Base-by-base conservation (phyloP, 495 filamentous ascomycete species). In the Lophium mytilinum region DNA sequence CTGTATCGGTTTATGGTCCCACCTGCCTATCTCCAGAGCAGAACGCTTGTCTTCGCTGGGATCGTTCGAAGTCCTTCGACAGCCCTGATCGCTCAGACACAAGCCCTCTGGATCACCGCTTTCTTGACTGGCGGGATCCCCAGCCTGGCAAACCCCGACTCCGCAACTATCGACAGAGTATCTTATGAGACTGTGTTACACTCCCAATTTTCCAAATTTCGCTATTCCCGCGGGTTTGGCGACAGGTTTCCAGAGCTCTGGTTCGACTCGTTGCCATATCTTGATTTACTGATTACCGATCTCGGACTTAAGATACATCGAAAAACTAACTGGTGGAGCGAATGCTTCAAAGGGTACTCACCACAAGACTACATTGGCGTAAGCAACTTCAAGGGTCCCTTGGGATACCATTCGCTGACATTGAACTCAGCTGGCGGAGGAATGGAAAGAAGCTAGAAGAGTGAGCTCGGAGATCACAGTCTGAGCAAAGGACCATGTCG, bases 231-330 rank as follows among this genome's bases (percentile, higher is more conserved):
- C 2, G 87, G 86, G 1, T 81, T 79, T 53, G 86, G 85, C 0
- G 69, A 69, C 18, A 76, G 79, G 55, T 81, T 80, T 56, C 84
- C 85, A 0, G 86, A 89, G 62, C 81, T 89, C 55, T 82, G 86
- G 48, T 90, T 89, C 64, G 88, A 93, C 67, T 79, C 76, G 1
- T 59, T 90, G 42, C 84, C 88, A n/a, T 94, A 91, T 64, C 66
- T 90, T 3, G 89, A 92, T 69, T 58, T 88, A 60, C 60, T 91
- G 69, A 64, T 89, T 52, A 64, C 70, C 1, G 88, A 92, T 64
- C 55, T 93, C 49, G 87, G 87, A 11, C 64, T 86, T 30, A 41
- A 66, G 6, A 49, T 48, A 4, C 59, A 61, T 50, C 65, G 80
- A 21, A 83, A 83, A 61, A 48, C 61, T 1, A 68, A 69, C 8